phyloP scores from a whole-genome alignment of 805 yeast species.

The Spathaspora sp. region DNA sequence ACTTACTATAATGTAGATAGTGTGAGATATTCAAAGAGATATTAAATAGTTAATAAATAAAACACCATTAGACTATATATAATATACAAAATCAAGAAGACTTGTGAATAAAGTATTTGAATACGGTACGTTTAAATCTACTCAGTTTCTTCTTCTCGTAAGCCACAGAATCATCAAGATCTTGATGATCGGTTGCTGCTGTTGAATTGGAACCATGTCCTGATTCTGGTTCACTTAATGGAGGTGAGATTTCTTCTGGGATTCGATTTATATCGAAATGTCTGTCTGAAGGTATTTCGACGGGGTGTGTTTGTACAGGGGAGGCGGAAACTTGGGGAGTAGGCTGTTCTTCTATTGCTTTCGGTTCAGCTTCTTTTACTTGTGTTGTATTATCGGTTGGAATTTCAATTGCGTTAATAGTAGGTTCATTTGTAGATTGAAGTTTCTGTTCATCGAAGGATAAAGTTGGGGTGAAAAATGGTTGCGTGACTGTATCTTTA shows the following conservation, averaged over 20 bases:
- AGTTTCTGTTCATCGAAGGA: not conserved
- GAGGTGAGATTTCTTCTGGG: conserved; percentile 1
- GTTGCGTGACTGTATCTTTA: not conserved
- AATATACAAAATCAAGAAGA: no score
- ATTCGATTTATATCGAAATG: not conserved
- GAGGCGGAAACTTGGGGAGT: not conserved
- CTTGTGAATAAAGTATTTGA: not conserved
- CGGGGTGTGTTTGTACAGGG: not conserved
- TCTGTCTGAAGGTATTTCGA: not conserved
- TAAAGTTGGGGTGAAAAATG: not conserved
- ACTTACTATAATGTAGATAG: no score
- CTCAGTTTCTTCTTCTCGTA: conserved; percentile 1
- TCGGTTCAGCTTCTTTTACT: no score
- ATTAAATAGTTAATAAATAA: no score
- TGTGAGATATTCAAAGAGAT: no score
- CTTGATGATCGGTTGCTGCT: not conserved
- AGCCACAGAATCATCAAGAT: not conserved
- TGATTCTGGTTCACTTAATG: conserved; percentile 2
- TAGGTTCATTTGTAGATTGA: not conserved
- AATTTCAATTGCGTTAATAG: not conserved
- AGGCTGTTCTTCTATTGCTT: no score
- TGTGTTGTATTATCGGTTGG: not conserved
- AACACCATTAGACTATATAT: not conserved
- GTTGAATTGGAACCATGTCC: conserved; percentile 1
- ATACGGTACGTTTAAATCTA: not conserved